Evolutionary conservation across 2,329 filamentous ascomycete genomes (phyloP).

Genomic region (Neofusicoccum ribis): DNA sequence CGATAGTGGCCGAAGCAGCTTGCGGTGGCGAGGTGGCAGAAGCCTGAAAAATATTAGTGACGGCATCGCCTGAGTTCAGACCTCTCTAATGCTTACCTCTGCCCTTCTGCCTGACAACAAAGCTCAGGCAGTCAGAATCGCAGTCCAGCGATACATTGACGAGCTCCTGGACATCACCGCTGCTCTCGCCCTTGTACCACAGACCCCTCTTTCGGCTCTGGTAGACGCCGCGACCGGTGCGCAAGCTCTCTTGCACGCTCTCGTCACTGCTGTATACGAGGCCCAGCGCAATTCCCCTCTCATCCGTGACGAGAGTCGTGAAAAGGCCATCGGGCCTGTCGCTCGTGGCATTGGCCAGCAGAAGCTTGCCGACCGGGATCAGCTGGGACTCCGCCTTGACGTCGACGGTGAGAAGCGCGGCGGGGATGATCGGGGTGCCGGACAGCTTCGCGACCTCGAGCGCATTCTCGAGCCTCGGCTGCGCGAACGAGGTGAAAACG

Average conservation of each 20-base stretch:
- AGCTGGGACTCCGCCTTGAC: slow-evolving; percentile 57
- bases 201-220: slow-evolving; percentile 93
- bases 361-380: slow-evolving; percentile 68
- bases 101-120: slow-evolving; percentile 86
- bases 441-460: slow-evolving; percentile 45
- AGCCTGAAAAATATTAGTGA: slow-evolving; percentile 51
- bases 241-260: slow-evolving; percentile 82
- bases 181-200: slow-evolving; percentile 96
- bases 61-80: neutral
- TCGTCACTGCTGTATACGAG: slow-evolving; percentile 93
- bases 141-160: slow-evolving; percentile 85
- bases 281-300: slow-evolving; percentile 79
- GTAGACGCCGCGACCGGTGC: slow-evolving; percentile 82
- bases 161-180: slow-evolving; percentile 89
- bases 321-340: slow-evolving; percentile 83
- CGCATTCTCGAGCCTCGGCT: slow-evolving; percentile 41
- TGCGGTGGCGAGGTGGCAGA: slow-evolving; percentile 90
- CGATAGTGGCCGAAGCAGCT: slow-evolving; percentile 87
- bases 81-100: slow-evolving; percentile 49
- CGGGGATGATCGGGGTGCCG: slow-evolving; percentile 72
- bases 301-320: slow-evolving; percentile 88
- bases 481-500: slow-evolving; percentile 52
- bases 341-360: slow-evolving; percentile 74
- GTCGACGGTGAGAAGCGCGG: slow-evolving; percentile 67
- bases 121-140: slow-evolving; percentile 88